phyloP scores from a whole-genome alignment of 768 basidiomycete species.

The Lentinula aciculospora region DNA sequence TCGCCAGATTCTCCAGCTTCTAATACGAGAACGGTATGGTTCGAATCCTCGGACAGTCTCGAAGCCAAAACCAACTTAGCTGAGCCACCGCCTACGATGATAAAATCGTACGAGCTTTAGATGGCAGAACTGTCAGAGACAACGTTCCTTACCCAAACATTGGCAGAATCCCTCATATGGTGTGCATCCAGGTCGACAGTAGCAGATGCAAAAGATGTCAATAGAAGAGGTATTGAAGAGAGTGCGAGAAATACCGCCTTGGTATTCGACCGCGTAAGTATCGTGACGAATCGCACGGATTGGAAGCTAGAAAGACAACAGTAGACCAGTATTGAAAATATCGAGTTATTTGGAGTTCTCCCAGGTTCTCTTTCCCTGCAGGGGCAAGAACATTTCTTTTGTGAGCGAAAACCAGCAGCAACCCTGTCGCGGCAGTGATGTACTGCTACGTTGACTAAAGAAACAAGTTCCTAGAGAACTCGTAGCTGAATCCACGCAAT shows the following conservation, averaged over 20 bases:
- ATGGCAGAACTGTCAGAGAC: neutral
- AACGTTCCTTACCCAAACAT: neutral
- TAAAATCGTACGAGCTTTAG: constrained; percentile 4
- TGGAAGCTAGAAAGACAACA: no score
- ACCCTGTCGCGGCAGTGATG: no score
- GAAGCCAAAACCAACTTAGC: neutral
- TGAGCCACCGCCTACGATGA: constrained; percentile 5
- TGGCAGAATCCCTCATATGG: neutral
- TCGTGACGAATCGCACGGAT: no score
- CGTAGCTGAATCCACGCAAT: no score
- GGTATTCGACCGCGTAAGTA: no score
- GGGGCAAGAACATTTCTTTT: no score
- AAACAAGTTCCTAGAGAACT: no score
- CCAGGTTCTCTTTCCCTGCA: no score
- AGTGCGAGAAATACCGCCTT: constrained; percentile 7
- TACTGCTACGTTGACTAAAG: no score
- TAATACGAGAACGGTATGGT: constrained; percentile 1
- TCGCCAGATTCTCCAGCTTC: constrained; percentile 5
- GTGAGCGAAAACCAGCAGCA: no score
- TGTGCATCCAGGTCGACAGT: neutral
- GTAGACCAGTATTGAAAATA: no score
- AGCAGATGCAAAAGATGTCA: neutral
- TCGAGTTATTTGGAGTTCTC: no score
- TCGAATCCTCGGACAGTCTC: constrained; percentile 1
- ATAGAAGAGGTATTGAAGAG: neutral